Percentiles rank a stretch among this genome's conserved stretches.
Conservation (phyloP, 495 filamentous ascomycete species). For the Hypoxylon perforatum region DNA sequence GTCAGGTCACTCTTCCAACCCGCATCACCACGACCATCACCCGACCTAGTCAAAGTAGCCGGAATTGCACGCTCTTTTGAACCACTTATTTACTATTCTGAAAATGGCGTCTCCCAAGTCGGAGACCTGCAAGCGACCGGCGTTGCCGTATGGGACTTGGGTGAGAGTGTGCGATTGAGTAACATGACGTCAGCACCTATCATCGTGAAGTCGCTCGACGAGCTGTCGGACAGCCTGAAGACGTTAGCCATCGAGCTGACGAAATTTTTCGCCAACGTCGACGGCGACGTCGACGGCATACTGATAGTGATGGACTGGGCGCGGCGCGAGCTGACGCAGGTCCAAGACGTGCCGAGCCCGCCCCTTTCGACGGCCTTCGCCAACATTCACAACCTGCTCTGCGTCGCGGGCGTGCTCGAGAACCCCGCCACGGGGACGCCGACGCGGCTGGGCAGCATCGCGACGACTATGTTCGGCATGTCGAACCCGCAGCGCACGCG, state of each 20-base stretch:
- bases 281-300: constrained; percentile 90
- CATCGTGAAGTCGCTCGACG: constrained; percentile 86
- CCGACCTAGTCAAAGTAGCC: constrained; percentile 90
- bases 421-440: constrained; percentile 65
- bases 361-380: constrained; percentile 72
- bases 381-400: constrained; percentile 82
- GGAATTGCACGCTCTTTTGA: constrained; percentile 89
- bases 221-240: constrained; percentile 83
- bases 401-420: constrained; percentile 75
- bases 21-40: constrained; percentile 72
- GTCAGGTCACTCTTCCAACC: constrained; percentile 76
- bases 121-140: constrained; percentile 87
- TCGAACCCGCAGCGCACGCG: constrained; percentile 82
- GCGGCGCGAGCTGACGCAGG: constrained; percentile 75
- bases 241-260: constrained; percentile 82
- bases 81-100: constrained; percentile 90
- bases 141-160: constrained; percentile 91
- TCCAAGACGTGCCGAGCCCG: constrained; percentile 61
- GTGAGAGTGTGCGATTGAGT: constrained; percentile 85
- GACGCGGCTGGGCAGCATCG: constrained; percentile 71
- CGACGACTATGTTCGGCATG: constrained; percentile 79
- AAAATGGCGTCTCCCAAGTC: constrained; percentile 85
- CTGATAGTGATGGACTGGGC: constrained; percentile 96
- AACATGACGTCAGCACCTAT: constrained; percentile 89
- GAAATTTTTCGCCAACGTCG: constrained; percentile 89